Evolutionary conservation across 305 asterid genomes (phyloP).

Genomic region (Fraxinus albicans): DNA sequence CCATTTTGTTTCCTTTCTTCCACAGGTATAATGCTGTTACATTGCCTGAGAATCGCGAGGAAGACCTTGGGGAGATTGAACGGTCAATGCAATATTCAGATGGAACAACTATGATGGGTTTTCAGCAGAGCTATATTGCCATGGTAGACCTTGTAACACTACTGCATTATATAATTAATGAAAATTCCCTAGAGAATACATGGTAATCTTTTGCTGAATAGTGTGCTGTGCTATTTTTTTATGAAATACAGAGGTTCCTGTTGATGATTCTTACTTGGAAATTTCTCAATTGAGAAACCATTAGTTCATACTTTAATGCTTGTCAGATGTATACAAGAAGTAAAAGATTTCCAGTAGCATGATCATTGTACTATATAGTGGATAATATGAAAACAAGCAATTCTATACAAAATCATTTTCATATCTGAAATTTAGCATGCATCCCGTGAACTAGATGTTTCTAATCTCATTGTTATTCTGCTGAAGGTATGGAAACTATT

Average conservation of each 20-base stretch:
- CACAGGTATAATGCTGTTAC: conserved; percentile 63
- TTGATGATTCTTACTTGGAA: neutral
- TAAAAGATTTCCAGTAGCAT: neutral
- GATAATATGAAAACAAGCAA: neutral
- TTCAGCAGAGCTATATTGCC: conserved; percentile 59
- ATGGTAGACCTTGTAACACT: conserved; percentile 48
- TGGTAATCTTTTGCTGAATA: conserved; percentile 8
- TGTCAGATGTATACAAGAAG: neutral
- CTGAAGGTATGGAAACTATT: neutral
- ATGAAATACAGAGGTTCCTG: conserved; percentile 1
- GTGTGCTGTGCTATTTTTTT: conserved; percentile 1
- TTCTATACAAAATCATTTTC: neutral
- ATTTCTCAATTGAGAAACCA: neutral
- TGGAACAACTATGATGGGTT: conserved; percentile 51
- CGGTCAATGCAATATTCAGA: conserved; percentile 43
- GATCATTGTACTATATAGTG: neutral
- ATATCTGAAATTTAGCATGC: neutral
- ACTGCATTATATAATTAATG: conserved; percentile 7
- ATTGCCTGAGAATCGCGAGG: conserved; percentile 53
- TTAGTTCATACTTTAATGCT: neutral
- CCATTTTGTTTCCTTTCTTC: conserved; percentile 3
- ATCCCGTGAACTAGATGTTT: neutral
- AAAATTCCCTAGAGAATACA: conserved; percentile 2
- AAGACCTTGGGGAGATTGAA: conserved; percentile 61
- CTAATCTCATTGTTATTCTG: neutral